These are phyloP conservation scores for Xylaria curta DNA, from an alignment of 495 filamentous ascomycete genomes.

Conservation along the genomic window DNA sequence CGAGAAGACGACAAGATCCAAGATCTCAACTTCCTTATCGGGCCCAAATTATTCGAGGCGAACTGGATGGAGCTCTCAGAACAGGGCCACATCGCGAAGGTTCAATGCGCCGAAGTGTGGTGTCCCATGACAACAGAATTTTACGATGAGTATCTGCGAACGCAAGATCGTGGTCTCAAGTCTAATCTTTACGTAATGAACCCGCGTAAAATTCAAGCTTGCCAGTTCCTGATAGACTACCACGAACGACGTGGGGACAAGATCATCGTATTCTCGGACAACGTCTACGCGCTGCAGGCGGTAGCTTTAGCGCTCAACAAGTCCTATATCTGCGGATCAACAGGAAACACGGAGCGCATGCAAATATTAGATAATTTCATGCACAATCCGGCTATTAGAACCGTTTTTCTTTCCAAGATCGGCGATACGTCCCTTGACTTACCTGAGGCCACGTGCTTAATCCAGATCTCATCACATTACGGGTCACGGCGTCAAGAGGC, in stretches of 20 bases:
- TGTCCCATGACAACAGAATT: constrained; percentile 99
- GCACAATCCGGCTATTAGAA: constrained; percentile 90
- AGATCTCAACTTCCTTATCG: constrained; percentile 96
- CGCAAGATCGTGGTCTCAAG: constrained; percentile 58
- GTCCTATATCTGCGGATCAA: constrained; percentile 93
- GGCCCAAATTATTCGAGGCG: constrained; percentile 95
- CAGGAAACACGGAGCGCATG: constrained; percentile 83
- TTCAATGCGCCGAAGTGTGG: constrained; percentile 99
- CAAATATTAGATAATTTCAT: constrained; percentile 95
- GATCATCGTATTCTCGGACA: constrained; percentile 98
- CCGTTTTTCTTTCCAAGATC: constrained; percentile 97
- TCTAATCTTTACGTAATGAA: constrained; percentile 96
- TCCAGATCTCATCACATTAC: constrained; percentile 98
- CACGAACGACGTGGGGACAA: constrained; percentile 97
- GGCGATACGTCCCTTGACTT: constrained; percentile 97
- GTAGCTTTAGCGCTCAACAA: constrained; percentile 88
- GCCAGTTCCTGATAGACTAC: constrained; percentile 96
- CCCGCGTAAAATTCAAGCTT: constrained; percentile 94
- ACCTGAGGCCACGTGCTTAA: constrained; percentile 95
- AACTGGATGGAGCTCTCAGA: constrained; percentile 99
- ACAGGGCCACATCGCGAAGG: constrained; percentile 95
- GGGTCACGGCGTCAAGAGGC: constrained; percentile 97
- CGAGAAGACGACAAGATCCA: constrained; percentile 98
- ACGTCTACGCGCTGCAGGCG: constrained; percentile 88
- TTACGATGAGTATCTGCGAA: constrained; percentile 85